phyloP scores from a whole-genome alignment of 1,139 yeast genomes.

The Kluyveromyces sp. region DNA sequence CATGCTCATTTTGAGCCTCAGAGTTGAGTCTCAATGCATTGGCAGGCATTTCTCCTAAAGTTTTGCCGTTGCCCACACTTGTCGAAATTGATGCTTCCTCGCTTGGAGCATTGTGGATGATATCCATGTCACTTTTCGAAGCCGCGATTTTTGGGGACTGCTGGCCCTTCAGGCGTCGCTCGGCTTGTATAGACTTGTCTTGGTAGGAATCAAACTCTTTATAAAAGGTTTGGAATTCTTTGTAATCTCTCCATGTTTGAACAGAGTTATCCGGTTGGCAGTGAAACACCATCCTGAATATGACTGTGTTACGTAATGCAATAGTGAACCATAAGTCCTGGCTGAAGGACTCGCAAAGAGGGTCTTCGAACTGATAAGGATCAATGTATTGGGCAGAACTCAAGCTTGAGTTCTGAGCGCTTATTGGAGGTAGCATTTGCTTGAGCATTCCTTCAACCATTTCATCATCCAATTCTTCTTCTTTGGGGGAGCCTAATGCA shows the following conservation, averaged over 20 bases:
- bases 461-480: slow-evolving; percentile 37
- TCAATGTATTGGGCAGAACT: slow-evolving; percentile 52
- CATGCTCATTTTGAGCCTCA: neutral
- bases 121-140: slow-evolving; percentile 11
- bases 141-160: slow-evolving; percentile 9
- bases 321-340: slow-evolving; percentile 84
- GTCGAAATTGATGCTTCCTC: slow-evolving; percentile 9
- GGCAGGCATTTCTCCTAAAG: slow-evolving; percentile 12
- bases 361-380: slow-evolving; percentile 86
- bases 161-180: slow-evolving; percentile 9
- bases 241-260: slow-evolving; percentile 82
- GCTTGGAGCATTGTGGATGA: slow-evolving; percentile 8
- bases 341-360: slow-evolving; percentile 67
- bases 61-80: slow-evolving; percentile 13
- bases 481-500: slow-evolving; percentile 8
- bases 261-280: slow-evolving; percentile 93
- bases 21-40: slow-evolving; percentile 2
- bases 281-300: slow-evolving; percentile 81
- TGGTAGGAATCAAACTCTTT: slow-evolving; percentile 53
- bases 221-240: slow-evolving; percentile 52
- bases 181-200: slow-evolving; percentile 31
- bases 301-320: slow-evolving; percentile 76
- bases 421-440: slow-evolving; percentile 24
- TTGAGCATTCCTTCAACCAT: slow-evolving; percentile 42
- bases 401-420: slow-evolving; percentile 12